A percentile compares a stretch with the other conserved stretches of the same genome.
Conservation (phyloP, 768 basidiomycete genomes). For the Chlorophyllum brunneum region DNA sequence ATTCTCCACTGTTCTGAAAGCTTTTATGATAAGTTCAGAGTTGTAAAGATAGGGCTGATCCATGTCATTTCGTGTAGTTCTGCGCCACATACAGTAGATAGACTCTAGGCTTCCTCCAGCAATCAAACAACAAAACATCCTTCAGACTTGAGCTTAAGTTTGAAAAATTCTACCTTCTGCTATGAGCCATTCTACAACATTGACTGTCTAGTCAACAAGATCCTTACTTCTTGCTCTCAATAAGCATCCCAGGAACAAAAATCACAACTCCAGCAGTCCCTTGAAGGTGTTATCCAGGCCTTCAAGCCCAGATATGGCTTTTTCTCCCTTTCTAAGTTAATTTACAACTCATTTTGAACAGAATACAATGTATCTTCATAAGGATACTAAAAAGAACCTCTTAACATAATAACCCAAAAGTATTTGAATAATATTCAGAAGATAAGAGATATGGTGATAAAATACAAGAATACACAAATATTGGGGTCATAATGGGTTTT, state of each 20-base stretch:
- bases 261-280: not conserved
- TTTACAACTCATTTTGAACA: not conserved
- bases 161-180: not conserved
- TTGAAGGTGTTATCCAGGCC: not conserved
- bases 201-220: not conserved
- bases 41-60: no score
- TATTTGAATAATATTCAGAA: no score
- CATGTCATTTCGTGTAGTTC: no score
- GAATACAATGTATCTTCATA: not conserved
- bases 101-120: not conserved
- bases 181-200: not conserved
- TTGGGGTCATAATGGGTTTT: no score
- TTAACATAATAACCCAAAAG: no score
- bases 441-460: no score
- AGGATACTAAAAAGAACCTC: not conserved
- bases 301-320: not conserved
- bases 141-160: no score
- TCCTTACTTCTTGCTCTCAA: not conserved
- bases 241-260: not conserved
- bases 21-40: no score
- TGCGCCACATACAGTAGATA: no score
- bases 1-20: no score
- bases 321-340: no score
- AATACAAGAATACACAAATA: no score
- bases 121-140: not conserved